Percentiles rank a stretch among this genome's conserved stretches.
Conservation (phyloP, 371 early-diverging fungal genomes). For the Apophysomyces variabilis region DNA sequence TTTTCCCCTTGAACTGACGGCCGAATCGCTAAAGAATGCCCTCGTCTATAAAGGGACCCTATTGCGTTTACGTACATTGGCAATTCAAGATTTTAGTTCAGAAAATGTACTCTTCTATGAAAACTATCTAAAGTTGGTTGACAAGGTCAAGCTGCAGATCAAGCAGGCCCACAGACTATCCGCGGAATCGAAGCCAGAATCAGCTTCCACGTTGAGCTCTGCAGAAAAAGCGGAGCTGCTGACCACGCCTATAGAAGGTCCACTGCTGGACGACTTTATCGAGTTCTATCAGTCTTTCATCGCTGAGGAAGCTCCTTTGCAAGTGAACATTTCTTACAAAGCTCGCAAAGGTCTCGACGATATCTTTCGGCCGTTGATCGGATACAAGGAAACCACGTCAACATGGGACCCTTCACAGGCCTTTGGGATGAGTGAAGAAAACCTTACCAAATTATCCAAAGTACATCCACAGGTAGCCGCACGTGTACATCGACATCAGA, state of each 20-base stretch:
- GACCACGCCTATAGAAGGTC: neutral
- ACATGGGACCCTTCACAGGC: neutral
- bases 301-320: slow-evolving; percentile 32
- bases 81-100: slow-evolving; percentile 49
- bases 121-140: slow-evolving; percentile 30
- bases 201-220: neutral
- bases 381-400: neutral
- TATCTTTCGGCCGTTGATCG: neutral
- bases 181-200: neutral
- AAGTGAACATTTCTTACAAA: slow-evolving; percentile 45
- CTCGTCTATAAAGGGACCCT: slow-evolving; percentile 27
- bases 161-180: neutral
- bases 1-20: slow-evolving; percentile 14
- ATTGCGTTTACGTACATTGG: slow-evolving; percentile 28
- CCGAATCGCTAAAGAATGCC: slow-evolving; percentile 30
- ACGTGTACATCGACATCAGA: neutral
- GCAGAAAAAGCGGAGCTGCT: slow-evolving; percentile 7
- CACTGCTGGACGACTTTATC: slow-evolving; percentile 23
- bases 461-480: neutral
- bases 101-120: slow-evolving; percentile 49
- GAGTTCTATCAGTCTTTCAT: slow-evolving; percentile 44
- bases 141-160: slow-evolving; percentile 14
- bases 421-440: neutral
- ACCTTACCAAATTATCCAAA: neutral
- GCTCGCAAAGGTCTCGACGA: slow-evolving; percentile 33